These are phyloP conservation scores for Fusarium clavum DNA, from an alignment of 2,329 filamentous ascomycete genomes.

Conservation along the genomic window DNA sequence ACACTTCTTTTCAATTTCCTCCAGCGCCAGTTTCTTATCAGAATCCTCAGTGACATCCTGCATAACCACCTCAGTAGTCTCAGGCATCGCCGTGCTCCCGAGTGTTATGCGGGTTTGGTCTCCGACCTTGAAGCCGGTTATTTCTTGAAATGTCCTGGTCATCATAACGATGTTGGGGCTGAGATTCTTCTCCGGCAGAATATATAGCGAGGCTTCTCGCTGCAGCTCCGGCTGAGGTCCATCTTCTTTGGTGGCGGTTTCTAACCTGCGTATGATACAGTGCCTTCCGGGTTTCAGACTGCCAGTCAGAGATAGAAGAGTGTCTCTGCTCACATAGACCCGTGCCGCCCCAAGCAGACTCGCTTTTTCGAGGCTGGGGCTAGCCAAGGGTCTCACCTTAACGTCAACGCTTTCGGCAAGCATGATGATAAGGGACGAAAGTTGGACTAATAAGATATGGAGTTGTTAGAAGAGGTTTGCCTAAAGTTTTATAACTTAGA, in stretches of 20 bases:
- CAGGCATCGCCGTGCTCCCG: conserved; percentile 61
- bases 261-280: conserved; percentile 56
- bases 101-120: conserved; percentile 73
- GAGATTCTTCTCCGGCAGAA: conserved; percentile 68
- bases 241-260: conserved; percentile 21
- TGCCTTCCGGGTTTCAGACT: conserved; percentile 56
- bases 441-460: not conserved
- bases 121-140: conserved; percentile 77
- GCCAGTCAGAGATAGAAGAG: conserved; percentile 58
- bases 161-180: conserved; percentile 77
- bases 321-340: conserved; percentile 61
- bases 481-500: not conserved
- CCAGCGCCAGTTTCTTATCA: conserved; percentile 20
- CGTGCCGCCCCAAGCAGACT: conserved; percentile 58
- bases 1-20: conserved; percentile 48
- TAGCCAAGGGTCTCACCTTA: conserved; percentile 58
- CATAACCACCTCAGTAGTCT: conserved; percentile 69
- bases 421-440: conserved; percentile 46
- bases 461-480: not conserved
- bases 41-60: conserved; percentile 63
- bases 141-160: conserved; percentile 78
- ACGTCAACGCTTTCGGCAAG: conserved; percentile 52
- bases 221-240: conserved; percentile 27
- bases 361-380: conserved; percentile 56
- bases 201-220: conserved; percentile 63